phyloP scores from a whole-genome alignment of 2,329 filamentous ascomycete genomes.

The Raffaelea ambrosiae region DNA sequence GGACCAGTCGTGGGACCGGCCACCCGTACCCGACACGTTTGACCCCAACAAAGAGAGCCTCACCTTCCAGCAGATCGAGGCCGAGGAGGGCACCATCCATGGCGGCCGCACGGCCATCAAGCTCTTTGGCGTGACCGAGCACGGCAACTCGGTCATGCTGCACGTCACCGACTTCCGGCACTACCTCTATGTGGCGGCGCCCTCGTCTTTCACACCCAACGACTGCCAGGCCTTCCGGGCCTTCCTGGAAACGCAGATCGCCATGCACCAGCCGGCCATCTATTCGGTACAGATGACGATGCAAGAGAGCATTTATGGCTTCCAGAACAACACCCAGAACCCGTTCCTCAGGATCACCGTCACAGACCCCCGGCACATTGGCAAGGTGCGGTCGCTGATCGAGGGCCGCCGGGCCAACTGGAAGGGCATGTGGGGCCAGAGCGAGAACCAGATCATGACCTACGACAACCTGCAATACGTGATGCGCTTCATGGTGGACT shows the following conservation, averaged over 20 bases:
- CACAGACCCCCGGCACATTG: slow-evolving; percentile 78
- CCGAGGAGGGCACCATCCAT: slow-evolving; percentile 76
- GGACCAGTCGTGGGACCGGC: slow-evolving; percentile 82
- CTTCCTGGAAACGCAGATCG: slow-evolving; percentile 72
- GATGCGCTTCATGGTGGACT: slow-evolving; percentile 96
- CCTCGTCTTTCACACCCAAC: slow-evolving; percentile 66
- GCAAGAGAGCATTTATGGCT: slow-evolving; percentile 87
- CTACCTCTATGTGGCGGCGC: slow-evolving; percentile 89
- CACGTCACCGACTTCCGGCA: slow-evolving; percentile 95
- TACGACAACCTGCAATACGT: slow-evolving; percentile 97
- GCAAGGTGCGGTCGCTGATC: slow-evolving; percentile 64
- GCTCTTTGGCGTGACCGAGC: slow-evolving; percentile 80
- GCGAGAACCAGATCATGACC: slow-evolving; percentile 66
- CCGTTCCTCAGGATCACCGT: slow-evolving; percentile 92
- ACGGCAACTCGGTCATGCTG: slow-evolving; percentile 83
- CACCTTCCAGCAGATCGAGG: slow-evolving; percentile 94
- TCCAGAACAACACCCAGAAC: slow-evolving; percentile 85
- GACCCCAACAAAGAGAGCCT: slow-evolving; percentile 56
- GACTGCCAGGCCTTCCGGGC: slow-evolving; percentile 73
- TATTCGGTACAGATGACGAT: slow-evolving; percentile 74
- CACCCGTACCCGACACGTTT: slow-evolving; percentile 40
- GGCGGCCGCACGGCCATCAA: slow-evolving; percentile 73
- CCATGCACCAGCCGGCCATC: slow-evolving; percentile 60
- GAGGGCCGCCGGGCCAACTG: slow-evolving; percentile 75
- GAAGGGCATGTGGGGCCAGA: slow-evolving; percentile 74